These are phyloP conservation scores for Chaetomium cochliodes DNA, from an alignment of 495 filamentous ascomycete species.

Conservation along the genomic window DNA sequence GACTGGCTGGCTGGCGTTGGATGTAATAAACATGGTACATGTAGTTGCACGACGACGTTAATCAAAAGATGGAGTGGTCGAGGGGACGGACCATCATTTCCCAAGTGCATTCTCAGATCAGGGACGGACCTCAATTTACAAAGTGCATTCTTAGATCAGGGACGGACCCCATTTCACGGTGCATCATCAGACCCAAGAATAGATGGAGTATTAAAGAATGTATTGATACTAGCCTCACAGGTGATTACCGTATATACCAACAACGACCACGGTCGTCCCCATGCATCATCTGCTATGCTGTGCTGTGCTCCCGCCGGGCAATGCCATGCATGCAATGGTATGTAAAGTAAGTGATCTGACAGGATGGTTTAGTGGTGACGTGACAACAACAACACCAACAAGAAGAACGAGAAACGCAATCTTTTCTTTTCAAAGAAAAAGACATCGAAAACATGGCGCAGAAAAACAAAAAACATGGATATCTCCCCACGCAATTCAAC, in stretches of 20 bases:
- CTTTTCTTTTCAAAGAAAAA: not conserved
- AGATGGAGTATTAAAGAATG: slow-evolving; percentile 9
- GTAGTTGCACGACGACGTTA: not conserved
- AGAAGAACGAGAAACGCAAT: slow-evolving; percentile 8
- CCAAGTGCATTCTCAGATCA: no score
- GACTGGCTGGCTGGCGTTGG: not conserved
- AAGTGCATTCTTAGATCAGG: no score
- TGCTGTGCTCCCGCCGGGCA: slow-evolving; percentile 10
- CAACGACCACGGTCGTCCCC: not conserved
- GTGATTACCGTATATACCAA: not conserved
- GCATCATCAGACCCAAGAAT: not conserved
- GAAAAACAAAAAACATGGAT: not conserved
- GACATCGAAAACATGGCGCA: not conserved
- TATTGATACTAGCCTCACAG: not conserved
- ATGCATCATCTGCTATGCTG: not conserved
- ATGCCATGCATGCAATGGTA: not conserved
- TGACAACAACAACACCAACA: not conserved
- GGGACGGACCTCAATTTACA: no score
- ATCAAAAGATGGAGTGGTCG: not conserved
- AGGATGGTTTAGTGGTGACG: not conserved
- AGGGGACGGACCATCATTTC: no score
- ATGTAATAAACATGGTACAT: not conserved
- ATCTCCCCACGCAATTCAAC: not conserved
- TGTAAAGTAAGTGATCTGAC: not conserved
- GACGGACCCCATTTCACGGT: no score